Evolutionary conservation across 352 stramenopile species (phyloP).

Genomic region (Phytophthora foliorum): DNA sequence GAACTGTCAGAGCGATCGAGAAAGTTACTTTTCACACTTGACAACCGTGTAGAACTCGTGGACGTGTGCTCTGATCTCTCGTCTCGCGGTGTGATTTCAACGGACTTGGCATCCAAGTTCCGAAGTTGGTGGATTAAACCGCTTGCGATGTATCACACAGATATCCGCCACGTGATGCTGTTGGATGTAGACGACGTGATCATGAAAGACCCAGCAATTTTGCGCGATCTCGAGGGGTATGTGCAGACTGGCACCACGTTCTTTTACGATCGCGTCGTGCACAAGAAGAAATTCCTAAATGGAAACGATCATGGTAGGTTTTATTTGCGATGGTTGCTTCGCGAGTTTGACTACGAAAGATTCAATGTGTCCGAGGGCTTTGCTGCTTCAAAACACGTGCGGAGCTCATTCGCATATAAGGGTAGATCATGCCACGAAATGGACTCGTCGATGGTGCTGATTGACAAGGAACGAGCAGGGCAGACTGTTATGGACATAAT

Average conservation of each 20-base stretch:
- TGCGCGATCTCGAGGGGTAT: constrained; percentile 53
- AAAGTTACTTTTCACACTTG: constrained; percentile 30
- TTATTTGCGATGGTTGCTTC: constrained; percentile 51
- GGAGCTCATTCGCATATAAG: constrained; percentile 48
- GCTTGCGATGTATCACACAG: constrained; percentile 52
- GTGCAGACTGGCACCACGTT: constrained; percentile 59
- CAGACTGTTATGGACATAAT: constrained; percentile 47
- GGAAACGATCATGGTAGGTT: constrained; percentile 35
- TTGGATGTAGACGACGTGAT: constrained; percentile 64
- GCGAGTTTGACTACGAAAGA: constrained; percentile 52
- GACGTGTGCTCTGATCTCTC: constrained; percentile 51
- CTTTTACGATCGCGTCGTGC: constrained; percentile 74
- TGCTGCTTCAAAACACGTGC: constrained; percentile 45
- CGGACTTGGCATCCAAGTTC: constrained; percentile 22
- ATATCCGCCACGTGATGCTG: constrained; percentile 48
- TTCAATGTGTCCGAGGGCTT: constrained; percentile 41
- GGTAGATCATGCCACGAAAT: constrained; percentile 63
- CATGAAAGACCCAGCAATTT: constrained; percentile 49
- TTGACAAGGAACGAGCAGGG: constrained; percentile 48
- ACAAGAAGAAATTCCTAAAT: constrained; percentile 52
- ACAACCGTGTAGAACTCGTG: constrained; percentile 39
- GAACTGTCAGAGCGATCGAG: constrained; percentile 52
- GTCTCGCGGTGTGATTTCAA: constrained; percentile 18
- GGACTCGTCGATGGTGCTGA: constrained; percentile 72
- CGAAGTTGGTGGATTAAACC: constrained; percentile 59